Evolutionary conservation across 495 filamentous ascomycete genomes (phyloP).

Genomic region (Podospora didyma): DNA sequence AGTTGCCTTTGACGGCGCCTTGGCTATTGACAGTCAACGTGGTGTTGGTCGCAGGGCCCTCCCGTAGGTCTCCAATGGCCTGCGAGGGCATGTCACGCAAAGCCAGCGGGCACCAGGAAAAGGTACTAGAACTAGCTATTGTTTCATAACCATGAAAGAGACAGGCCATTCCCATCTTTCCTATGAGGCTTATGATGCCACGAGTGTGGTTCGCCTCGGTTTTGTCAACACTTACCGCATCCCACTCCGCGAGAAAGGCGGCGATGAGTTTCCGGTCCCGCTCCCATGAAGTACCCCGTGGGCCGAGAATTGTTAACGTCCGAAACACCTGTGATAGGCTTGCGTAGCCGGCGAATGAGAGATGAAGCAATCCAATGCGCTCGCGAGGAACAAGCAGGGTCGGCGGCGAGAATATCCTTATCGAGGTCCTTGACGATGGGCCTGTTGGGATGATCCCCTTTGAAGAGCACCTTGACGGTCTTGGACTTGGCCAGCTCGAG

Average conservation of each 20-base stretch:
- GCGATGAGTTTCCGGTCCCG: slow-evolving; percentile 5
- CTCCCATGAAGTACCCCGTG: slow-evolving; percentile 4
- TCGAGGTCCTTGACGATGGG: slow-evolving; percentile 30
- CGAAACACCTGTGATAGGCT: background rate
- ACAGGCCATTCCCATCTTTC: slow-evolving; percentile 1
- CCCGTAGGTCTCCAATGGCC: too few relatives aligned
- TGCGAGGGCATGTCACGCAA: background rate
- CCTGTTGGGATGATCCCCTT: slow-evolving; percentile 4
- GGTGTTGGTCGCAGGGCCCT: too few relatives aligned
- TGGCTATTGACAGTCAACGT: too few relatives aligned
- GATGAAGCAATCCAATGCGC: slow-evolving; percentile 7
- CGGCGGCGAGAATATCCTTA: slow-evolving; percentile 12
- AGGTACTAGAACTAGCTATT: background rate
- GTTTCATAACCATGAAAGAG: slow-evolving; percentile 6
- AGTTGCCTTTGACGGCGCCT: too few relatives aligned
- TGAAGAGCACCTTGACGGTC: slow-evolving; percentile 32
- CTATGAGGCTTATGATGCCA: background rate
- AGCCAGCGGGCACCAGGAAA: background rate
- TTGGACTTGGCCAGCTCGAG: slow-evolving; percentile 27
- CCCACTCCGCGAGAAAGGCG: background rate
- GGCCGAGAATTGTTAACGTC: background rate
- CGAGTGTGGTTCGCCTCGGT: background rate
- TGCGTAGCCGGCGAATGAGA: background rate
- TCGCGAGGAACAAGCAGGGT: background rate
- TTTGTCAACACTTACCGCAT: background rate